phyloP scores from a whole-genome alignment of 495 filamentous ascomycete genomes.

The Rusavskia elegans region DNA sequence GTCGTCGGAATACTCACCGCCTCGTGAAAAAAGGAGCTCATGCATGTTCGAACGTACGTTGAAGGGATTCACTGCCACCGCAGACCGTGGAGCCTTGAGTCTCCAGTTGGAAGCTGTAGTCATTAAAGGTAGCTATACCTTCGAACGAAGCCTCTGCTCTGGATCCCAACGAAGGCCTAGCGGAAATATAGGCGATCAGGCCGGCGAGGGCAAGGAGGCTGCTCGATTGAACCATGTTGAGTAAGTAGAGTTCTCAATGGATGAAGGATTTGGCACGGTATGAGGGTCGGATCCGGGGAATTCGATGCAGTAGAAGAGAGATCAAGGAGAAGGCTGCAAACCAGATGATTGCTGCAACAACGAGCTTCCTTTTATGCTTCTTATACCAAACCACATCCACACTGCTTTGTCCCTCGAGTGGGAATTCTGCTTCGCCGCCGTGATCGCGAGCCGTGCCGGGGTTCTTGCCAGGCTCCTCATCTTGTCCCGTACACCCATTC shows the following conservation, averaged over 20 bases:
- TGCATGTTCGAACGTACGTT: neutral
- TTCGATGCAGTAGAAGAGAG: neutral
- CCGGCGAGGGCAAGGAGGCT: neutral
- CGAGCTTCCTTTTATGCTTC: neutral
- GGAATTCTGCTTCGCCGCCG: neutral
- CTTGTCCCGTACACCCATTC: neutral
- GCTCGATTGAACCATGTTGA: neutral
- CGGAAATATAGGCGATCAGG: neutral
- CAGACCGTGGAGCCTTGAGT: neutral
- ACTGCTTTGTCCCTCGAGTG: neutral
- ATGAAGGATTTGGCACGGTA: neutral
- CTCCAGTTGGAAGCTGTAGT: slow-evolving; percentile 1
- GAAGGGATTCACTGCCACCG: neutral
- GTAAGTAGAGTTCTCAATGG: neutral
- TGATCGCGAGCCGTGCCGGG: neutral
- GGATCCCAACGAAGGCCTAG: neutral
- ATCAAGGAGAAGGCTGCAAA: neutral
- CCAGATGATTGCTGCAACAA: neutral
- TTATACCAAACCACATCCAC: neutral
- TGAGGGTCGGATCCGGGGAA: neutral
- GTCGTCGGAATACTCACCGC: neutral
- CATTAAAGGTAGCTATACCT: slow-evolving; percentile 5
- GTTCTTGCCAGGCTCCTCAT: neutral
- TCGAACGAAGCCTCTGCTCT: neutral
- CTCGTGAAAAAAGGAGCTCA: too few species aligned